Evolutionary conservation across 169 alveolate genomes (phyloP).

Genomic region (Plasmodium vivax): DNA sequence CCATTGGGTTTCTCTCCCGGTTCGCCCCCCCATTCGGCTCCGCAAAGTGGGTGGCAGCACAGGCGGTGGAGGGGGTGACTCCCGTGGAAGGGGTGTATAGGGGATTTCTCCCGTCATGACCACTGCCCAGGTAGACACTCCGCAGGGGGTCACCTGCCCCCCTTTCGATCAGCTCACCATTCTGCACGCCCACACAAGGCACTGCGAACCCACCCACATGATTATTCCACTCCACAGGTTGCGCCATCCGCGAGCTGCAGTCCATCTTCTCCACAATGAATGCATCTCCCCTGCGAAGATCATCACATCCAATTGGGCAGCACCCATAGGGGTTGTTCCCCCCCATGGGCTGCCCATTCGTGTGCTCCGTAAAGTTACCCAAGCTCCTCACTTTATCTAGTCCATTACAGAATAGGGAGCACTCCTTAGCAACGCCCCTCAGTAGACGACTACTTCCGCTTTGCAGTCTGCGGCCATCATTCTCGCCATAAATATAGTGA

Average conservation of each 20-base stretch:
- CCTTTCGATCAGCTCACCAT: background rate
- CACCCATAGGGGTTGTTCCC: background rate
- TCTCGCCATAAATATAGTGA: background rate
- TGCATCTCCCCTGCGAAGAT: background rate
- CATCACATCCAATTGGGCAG: background rate
- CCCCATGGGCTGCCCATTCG: background rate
- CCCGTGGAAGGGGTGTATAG: background rate
- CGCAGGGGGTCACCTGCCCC: background rate
- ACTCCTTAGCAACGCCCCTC: background rate
- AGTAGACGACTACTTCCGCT: conserved; percentile 2
- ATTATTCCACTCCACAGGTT: background rate
- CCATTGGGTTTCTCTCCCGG: background rate
- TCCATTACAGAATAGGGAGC: conserved; percentile 10
- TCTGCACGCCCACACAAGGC: background rate
- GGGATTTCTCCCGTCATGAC: background rate
- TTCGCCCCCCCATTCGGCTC: background rate
- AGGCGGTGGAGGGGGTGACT: background rate
- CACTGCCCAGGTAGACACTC: background rate
- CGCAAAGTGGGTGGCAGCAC: background rate
- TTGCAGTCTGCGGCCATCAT: background rate
- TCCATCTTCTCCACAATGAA: background rate
- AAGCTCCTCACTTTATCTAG: background rate
- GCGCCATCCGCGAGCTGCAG: background rate
- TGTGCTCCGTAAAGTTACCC: background rate
- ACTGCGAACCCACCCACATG: background rate